Base-by-base conservation (phyloP, 2,329 filamentous ascomycete species). In the Parafenestella ontariensis region DNA sequence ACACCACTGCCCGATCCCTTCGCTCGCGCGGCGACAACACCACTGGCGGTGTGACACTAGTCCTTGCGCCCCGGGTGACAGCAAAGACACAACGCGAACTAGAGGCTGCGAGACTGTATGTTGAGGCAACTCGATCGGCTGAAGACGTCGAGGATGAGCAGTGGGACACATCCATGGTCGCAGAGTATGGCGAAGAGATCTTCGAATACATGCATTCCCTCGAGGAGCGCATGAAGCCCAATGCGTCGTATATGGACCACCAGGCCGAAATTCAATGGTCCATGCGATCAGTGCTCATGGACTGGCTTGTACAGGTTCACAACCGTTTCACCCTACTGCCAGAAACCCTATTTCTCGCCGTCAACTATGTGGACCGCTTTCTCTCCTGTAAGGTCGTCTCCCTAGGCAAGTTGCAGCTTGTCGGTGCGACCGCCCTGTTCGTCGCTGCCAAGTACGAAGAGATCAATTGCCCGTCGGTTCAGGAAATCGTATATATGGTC, bases 191-290 rank as follows among this genome's bases (percentile, higher is more conserved):
- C 43, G 92, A 96, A 15, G 95, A 99, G 69, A 98, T 99, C 65
- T 97, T 98, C 69, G 83, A 86, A 23, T 96, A 98, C 79, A 92
- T 98, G 90, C 87, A 86, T 47, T 83, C 90, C 53, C 87, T 96
- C 46, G 95, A 99, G 92, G 90, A 85, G 83, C 74, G 87, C 65
- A 90, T 97, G 86, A 82, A 93, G 36, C 95, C 95, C 1, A 93
- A 95, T 69, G 83, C 92, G 3, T 87, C 95, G 74, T 99, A 99
- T 82, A 99, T 99, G 94, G 92, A 96, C 59, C 88, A 90, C 63
- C 95, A 99, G 76, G 88, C 89, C n/a, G 94, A 98, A 76, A 96
- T 99, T 52, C 91, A 96, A 73, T 99, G 95, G 95, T 96, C 93
- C 2, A 99, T 98, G 95, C 91, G 95, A 42, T 89, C 92, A 5